A percentile compares a stretch with the other conserved stretches of the same genome.
Evolutionary conservation across 192 early-diverging fungal genomes (phyloP).

Genomic region (Chytriomyces hyalinus): DNA sequence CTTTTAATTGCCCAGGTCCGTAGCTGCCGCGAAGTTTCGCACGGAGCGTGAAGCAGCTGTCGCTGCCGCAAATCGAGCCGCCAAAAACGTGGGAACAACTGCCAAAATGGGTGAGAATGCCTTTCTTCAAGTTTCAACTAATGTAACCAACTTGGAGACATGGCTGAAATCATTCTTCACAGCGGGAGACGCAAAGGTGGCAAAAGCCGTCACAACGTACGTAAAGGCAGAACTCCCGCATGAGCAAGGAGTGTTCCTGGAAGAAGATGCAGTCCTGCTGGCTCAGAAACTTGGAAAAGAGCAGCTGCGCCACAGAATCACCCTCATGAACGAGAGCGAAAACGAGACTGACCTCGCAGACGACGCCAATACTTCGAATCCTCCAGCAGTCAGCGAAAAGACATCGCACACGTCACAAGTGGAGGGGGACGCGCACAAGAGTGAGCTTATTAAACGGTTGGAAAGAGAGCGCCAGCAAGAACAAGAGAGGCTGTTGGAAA

Average conservation of each 20-base stretch:
- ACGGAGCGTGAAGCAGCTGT: slow-evolving; percentile 28
- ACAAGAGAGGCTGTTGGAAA: background rate
- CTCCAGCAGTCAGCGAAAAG: background rate
- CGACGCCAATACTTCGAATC: background rate
- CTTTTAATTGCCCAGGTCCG: slow-evolving; percentile 16
- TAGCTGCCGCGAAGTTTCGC: slow-evolving; percentile 11
- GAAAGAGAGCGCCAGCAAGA: slow-evolving; percentile 3
- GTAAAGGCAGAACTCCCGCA: background rate
- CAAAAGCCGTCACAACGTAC: slow-evolving; percentile 9
- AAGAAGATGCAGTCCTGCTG: slow-evolving; percentile 22
- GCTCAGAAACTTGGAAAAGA: slow-evolving; percentile 16
- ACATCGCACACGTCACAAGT: background rate
- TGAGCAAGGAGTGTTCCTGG: slow-evolving; percentile 6
- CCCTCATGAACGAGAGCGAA: slow-evolving; percentile 11
- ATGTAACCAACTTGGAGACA: background rate
- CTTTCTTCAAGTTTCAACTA: background rate
- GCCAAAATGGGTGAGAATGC: slow-evolving; percentile 18
- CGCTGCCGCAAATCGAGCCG: slow-evolving; percentile 16
- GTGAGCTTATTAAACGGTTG: slow-evolving; percentile 2
- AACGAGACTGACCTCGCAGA: background rate
- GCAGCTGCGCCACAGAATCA: slow-evolving; percentile 19
- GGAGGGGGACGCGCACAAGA: slow-evolving; percentile 1
- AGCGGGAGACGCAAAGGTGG: slow-evolving; percentile 20
- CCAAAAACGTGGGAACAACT: slow-evolving; percentile 29
- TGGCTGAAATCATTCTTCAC: no score